Conservation (phyloP, 345 rosid genomes). For the Eucalyptus curtisii region DNA sequence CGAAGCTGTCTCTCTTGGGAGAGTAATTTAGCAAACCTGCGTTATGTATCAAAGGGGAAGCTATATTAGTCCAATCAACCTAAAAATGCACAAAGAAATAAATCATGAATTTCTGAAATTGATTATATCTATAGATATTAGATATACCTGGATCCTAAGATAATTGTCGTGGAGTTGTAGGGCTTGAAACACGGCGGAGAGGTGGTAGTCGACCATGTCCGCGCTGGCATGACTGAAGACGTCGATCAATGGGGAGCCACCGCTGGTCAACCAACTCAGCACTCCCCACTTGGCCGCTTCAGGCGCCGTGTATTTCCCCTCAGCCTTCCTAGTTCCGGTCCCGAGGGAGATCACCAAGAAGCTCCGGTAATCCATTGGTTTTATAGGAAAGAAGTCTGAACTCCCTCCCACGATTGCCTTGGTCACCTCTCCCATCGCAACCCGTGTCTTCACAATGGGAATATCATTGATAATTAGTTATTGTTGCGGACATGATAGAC, state of each 20-base stretch:
- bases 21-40: slow-evolving; percentile 47
- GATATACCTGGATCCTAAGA: slow-evolving; percentile 25
- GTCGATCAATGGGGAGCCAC: slow-evolving; percentile 40
- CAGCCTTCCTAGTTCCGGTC: slow-evolving; percentile 20
- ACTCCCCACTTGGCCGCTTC: slow-evolving; percentile 53
- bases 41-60: background rate
- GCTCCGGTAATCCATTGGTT: slow-evolving; percentile 32
- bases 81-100: background rate
- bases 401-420: slow-evolving; percentile 18
- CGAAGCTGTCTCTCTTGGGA: slow-evolving; percentile 50
- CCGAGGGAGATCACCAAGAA: slow-evolving; percentile 52
- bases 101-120: background rate
- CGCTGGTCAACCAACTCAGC: slow-evolving; percentile 43
- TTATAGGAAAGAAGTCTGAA: slow-evolving; percentile 21
- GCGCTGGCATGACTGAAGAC: slow-evolving; percentile 45
- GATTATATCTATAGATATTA: background rate
- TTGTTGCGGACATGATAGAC: background rate
- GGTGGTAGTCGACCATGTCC: slow-evolving; percentile 52
- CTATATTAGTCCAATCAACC: background rate
- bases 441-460: background rate
- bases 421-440: slow-evolving; percentile 31
- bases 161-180: slow-evolving; percentile 29
- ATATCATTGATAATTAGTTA: background rate
- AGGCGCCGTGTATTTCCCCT: slow-evolving; percentile 22
- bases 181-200: slow-evolving; percentile 32